A percentile compares a stretch with the other conserved stretches of the same genome.
phyloP scores from a whole-genome alignment of 2,329 filamentous ascomycete species.

The Colletotrichum tofieldiae region DNA sequence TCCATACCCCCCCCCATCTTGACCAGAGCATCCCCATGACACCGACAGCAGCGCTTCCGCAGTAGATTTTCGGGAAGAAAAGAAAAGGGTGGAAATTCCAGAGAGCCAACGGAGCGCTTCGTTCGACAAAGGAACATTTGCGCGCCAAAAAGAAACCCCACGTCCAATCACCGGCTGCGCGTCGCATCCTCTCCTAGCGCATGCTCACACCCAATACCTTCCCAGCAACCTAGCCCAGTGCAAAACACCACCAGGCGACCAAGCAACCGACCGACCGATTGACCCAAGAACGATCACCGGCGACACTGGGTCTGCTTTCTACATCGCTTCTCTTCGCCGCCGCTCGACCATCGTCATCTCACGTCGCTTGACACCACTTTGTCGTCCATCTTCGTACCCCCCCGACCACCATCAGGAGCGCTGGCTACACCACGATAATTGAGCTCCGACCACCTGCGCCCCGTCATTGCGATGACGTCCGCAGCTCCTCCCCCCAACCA shows the following conservation, averaged over 20 bases:
- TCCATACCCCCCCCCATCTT: background rate
- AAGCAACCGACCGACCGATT: constrained; percentile 29
- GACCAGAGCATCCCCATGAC: constrained; percentile 20
- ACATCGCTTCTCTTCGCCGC: background rate
- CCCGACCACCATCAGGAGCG: constrained; percentile 12
- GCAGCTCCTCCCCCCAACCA: constrained; percentile 45
- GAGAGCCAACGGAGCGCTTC: constrained; percentile 8
- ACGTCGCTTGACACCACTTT: constrained; percentile 23
- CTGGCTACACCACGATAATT: constrained; percentile 37
- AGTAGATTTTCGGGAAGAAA: constrained; percentile 6
- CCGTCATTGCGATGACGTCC: constrained; percentile 52
- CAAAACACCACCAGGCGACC: constrained; percentile 42
- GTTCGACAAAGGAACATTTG: constrained; percentile 38
- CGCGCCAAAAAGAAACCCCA: constrained; percentile 37
- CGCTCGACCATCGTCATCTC: constrained; percentile 12
- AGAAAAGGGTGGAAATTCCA: constrained; percentile 8
- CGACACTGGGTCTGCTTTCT: constrained; percentile 19
- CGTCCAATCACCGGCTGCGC: constrained; percentile 41
- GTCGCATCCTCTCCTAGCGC: constrained; percentile 41
- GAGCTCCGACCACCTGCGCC: constrained; percentile 44
- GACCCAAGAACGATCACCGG: constrained; percentile 21
- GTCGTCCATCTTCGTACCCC: constrained; percentile 4
- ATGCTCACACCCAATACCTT: constrained; percentile 41
- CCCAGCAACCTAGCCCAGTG: constrained; percentile 39
- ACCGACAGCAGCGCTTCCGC: constrained; percentile 2